Base-by-base conservation (phyloP, 495 filamentous ascomycete genomes). In the Podospora pseudoanserina region DNA sequence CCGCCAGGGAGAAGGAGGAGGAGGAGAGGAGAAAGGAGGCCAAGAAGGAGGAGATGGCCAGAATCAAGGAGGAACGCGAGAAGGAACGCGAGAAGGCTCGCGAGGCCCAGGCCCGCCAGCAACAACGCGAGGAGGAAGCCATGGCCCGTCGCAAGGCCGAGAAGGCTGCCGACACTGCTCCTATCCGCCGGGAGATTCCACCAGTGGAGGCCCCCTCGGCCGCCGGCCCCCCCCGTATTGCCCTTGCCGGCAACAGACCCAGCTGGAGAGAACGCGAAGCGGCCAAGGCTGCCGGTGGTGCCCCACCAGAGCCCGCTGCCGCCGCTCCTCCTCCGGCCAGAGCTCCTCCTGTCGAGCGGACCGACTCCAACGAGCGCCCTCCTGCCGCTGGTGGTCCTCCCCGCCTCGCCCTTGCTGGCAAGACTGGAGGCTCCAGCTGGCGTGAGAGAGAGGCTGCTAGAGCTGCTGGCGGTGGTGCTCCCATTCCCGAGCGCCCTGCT, bases 401-500 rank as follows among this genome's bases (percentile, higher is more conserved):
- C 23, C 88, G 87, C 68, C 84, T 96, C 75, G 82, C 84, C 67
- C 83, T 96, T 66, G 82, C 85, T 58, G 71, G 68, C 74, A 88
- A 88, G 77, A 23, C 26, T 20, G 64, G 58, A 6, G 61, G 55
- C 6, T 80, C 87, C 44, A 87, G 84, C 73, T 97, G 93, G 93
- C 90, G 93, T 79, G 93, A 97, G n/a, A 86, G 92, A 58, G 82
- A 91, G 78, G 91, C 90, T 59, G 87, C 87, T 70, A 92, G 86
- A 65, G 68, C 66, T 53, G 72, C 71, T 34, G 68, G 65, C 44
- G 64, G 68, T 4, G 63, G 58, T 20, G 39, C 67, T 18, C 67
- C 71, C 44, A 67, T 64, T 44, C 49, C 72, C 23, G 73, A 76
- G 56, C 67, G 74, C 6, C 68, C 65, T 59, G 68, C 66, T 13